phyloP scores from a whole-genome alignment of 1,284 basidiomycete genomes.

The Moniliella sp. region DNA sequence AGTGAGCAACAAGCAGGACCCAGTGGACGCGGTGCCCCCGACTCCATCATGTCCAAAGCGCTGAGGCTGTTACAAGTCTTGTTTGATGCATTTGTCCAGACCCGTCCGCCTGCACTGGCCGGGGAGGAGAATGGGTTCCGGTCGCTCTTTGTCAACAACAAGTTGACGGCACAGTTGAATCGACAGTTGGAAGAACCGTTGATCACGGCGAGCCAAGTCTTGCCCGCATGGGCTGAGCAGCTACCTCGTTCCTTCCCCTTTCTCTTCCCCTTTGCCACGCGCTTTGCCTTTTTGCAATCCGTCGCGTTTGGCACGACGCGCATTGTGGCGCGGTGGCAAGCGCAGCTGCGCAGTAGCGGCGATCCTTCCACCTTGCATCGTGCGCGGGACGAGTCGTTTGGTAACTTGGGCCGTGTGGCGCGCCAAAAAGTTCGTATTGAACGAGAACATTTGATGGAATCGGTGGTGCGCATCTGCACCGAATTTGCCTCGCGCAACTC shows the following conservation, averaged over 20 bases:
- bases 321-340: conserved; percentile 68
- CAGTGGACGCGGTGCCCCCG: background rate
- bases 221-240: conserved; percentile 88
- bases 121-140: conserved; percentile 35
- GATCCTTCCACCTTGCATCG: conserved; percentile 6
- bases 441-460: conserved; percentile 75
- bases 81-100: conserved; percentile 1
- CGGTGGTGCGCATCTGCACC: conserved; percentile 92
- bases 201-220: conserved; percentile 86
- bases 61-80: conserved; percentile 37
- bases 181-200: conserved; percentile 91
- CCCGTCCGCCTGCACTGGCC: conserved; percentile 5
- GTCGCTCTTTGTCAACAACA: conserved; percentile 82
- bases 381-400: conserved; percentile 48
- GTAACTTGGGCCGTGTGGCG: conserved; percentile 70
- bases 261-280: conserved; percentile 89
- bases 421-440: conserved; percentile 93
- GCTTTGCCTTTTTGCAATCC: conserved; percentile 85
- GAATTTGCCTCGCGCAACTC: conserved; percentile 72
- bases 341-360: conserved; percentile 44
- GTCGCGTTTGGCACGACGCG: conserved; percentile 91
- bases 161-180: conserved; percentile 89
- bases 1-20: background rate
- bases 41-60: conserved; percentile 29
- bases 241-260: conserved; percentile 85